These are phyloP conservation scores for Botrytis sinoallii DNA, from an alignment of 2,329 filamentous ascomycete genomes.

Conservation along the genomic window DNA sequence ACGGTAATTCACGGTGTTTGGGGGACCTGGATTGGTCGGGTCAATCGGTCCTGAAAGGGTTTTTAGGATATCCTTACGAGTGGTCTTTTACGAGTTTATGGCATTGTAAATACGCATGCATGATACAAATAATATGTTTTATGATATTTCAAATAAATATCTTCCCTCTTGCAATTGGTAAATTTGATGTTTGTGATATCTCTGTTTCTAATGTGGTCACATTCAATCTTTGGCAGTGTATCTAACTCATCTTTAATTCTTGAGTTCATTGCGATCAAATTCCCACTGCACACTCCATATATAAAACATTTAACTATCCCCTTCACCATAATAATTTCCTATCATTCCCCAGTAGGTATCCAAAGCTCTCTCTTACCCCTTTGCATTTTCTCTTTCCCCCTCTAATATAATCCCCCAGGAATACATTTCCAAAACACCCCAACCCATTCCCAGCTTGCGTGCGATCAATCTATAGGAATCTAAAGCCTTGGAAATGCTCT, in stretches of 20 bases:
- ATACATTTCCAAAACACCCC: too few relatives aligned
- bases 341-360: too few relatives aligned
- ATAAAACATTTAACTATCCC: neutral
- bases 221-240: neutral
- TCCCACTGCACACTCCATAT: too few relatives aligned
- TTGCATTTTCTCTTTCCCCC: too few relatives aligned
- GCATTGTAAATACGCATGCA: neutral
- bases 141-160: neutral
- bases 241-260: rapidly evolving
- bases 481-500: too few relatives aligned
- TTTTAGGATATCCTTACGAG: neutral
- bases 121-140: neutral
- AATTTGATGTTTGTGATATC: neutral
- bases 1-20: slow-evolving; percentile 11
- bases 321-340: too few relatives aligned
- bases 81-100: neutral
- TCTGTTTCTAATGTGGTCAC: neutral
- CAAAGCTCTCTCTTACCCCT: neutral
- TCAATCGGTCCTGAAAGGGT: neutral
- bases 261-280: rapidly evolving
- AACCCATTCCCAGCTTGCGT: too few relatives aligned
- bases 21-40: neutral
- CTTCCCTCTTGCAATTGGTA: neutral
- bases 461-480: too few relatives aligned
- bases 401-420: too few relatives aligned